Base-by-base conservation (phyloP, 2,329 filamentous ascomycete species). In the Bipolaris zeicola region DNA sequence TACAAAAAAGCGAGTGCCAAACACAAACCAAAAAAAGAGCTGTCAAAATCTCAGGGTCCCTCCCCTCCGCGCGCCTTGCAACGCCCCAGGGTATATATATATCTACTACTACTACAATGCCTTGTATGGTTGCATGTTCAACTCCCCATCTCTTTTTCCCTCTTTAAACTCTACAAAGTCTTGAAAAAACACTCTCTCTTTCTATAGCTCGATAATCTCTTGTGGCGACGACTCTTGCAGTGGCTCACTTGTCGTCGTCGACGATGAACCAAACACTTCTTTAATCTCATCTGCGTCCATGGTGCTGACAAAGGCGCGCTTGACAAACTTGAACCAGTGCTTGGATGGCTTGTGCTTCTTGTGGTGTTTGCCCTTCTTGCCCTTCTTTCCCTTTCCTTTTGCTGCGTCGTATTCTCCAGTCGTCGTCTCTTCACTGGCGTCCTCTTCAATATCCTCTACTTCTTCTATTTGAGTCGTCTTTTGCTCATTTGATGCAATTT, bases 251-350 rank as follows among this genome's bases (percentile, higher is more conserved):
- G 6, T 8, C 18, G 34, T 13, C 18, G 42, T 20, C 22, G 50
- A 39, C 22, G 41, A 46, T 3, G 50, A 26, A 11, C 44, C 41
- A 38, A 72, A 77, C 18, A 72, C 26, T 37, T 83, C 73, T 55
- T 79, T 71, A 14, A 96, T 80, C 38, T 94, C 86, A 47, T 89
- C 82, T 51, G 85, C 79, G 48, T 86, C 82, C 66, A 90, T 78
- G 3, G 88, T 92, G 37, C 87, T 85, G 20, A 96, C 90, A 77
- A 95, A 96, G 0, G 92, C 92, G 53, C 91, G 86, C 57, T 80
- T 76, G 26, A 96, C 78, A 72, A 96, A 96, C 47, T 88, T 86
- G 58, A 87, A 81, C 92, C 92, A 96, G 5, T 86, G 80, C 72
- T 88, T 87, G 71, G 89, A 89, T 20, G 71, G 72, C 24, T 71